These are phyloP conservation scores for Blastobotrys malaysiensis DNA, from an alignment of 1,139 yeast genomes.

Conservation along the genomic window DNA sequence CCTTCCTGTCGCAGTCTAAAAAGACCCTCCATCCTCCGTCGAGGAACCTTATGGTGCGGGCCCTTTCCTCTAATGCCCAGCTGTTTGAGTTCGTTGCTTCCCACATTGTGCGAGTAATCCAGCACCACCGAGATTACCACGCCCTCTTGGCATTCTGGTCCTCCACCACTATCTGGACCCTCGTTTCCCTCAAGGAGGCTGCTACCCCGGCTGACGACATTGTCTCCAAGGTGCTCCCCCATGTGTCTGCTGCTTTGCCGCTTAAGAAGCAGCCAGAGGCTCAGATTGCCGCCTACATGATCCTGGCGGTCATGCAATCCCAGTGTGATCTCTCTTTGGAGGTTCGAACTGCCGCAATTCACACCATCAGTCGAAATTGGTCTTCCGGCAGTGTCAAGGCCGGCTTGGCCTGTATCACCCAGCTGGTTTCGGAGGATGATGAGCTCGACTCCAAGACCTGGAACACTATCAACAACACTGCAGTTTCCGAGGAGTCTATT, in stretches of 20 bases:
- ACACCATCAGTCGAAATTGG: conserved; percentile 53
- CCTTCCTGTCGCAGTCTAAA: conserved; percentile 65
- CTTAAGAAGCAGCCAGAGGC: conserved; percentile 47
- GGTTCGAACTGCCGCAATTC: conserved; percentile 63
- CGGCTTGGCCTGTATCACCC: conserved; percentile 38
- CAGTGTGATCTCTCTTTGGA: conserved; percentile 62
- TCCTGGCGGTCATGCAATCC: conserved; percentile 70
- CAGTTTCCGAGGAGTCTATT: conserved; percentile 8
- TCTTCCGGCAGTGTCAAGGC: conserved; percentile 32
- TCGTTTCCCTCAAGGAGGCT: conserved; percentile 44
- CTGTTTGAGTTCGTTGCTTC: conserved; percentile 61
- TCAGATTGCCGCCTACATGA: conserved; percentile 77
- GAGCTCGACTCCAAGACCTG: conserved; percentile 16
- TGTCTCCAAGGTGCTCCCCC: conserved; percentile 45
- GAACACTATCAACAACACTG: neutral
- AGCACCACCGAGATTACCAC: conserved; percentile 42
- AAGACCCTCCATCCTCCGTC: conserved; percentile 63
- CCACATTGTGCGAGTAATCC: conserved; percentile 49
- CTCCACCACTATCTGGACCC: conserved; percentile 64
- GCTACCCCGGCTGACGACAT: conserved; percentile 31
- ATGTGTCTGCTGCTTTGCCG: conserved; percentile 30
- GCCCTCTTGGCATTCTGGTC: conserved; percentile 74
- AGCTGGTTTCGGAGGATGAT: conserved; percentile 23
- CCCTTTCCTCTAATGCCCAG: conserved; percentile 60
- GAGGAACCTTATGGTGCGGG: conserved; percentile 61